Base-by-base conservation (phyloP, 352 stramenopile genomes). In the Blastocystis sp. region DNA sequence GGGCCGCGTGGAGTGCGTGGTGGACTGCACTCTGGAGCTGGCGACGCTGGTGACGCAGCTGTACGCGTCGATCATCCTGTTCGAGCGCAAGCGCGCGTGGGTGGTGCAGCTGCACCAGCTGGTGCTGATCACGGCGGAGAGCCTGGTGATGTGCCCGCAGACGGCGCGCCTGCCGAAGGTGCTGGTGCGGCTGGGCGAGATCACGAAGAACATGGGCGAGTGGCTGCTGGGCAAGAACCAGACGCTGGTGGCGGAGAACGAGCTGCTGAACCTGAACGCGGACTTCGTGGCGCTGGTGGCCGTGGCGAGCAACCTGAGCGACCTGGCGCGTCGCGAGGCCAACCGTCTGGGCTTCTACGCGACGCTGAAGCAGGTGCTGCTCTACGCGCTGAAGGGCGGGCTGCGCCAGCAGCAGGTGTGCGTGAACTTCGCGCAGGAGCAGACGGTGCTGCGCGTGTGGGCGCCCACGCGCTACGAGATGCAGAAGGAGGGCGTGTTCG, bases 21-120 rank as follows among this genome's bases (percentile, higher is more conserved):
- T 84, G 17, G 74, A 84, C 45, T 62, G 21, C 24, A 84, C 52
- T 28, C 48, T 45, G 17, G 74, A 84, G 40, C 1, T 84, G 48
- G 24, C 57, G 28, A 45, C 66, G 21, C 45, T 62, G 11, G 19
- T 52, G 10, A 43, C 28, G 28, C 65, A 84, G 54, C 74, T 84
- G 14, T 68, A 70, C 24, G 74, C 65, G 42, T 45, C 66, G 14
- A 24, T 84, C 17, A 59, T 38, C 14, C 17, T 34, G 0, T 59
- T 42, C n/a, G n/a, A 40, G 38, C 68, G 65, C 54, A 24, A 62
- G 54, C 34, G 38, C 6, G 48, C 28, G 21, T 84, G 74, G 74
- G 54, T 84, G 4, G 38, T 24, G 74, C 45, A 69, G 48, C 60
- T 84, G n/a, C 74, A 84, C 48, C 74, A 84, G 3, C 34, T 70